Percentiles rank a stretch among this genome's conserved stretches.
These are phyloP conservation scores for Phytophthora parvispora DNA, from an alignment of 352 stramenopile species.

Conservation along the genomic window DNA sequence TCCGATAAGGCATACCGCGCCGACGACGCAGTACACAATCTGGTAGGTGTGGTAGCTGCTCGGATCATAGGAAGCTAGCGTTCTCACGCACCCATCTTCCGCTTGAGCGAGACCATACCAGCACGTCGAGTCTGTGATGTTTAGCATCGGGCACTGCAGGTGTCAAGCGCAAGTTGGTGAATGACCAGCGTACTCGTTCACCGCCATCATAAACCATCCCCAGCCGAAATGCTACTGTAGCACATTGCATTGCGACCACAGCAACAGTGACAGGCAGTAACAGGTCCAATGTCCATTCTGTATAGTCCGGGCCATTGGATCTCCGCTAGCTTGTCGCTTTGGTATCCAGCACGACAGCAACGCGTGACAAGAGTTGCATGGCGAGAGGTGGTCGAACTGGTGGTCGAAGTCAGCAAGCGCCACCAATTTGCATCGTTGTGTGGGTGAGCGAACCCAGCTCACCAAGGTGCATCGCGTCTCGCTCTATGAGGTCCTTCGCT, in stretches of 20 bases:
- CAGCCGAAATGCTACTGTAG: neutral
- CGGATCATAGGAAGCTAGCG: conserved; percentile 31
- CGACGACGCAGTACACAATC: conserved; percentile 29
- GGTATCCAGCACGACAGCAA: conserved; percentile 10
- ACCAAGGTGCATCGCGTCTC: neutral
- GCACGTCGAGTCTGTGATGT: conserved; percentile 45
- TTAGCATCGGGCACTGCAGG: conserved; percentile 9
- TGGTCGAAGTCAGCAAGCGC: conserved; percentile 3
- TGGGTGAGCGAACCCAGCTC: neutral
- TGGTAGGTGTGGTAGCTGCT: conserved; percentile 23
- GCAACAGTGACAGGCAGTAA: conserved; percentile 11
- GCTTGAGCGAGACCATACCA: conserved; percentile 27
- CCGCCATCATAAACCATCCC: neutral
- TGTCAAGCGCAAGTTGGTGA: conserved; percentile 9
- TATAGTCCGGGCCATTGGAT: conserved; percentile 4
- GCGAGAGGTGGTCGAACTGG: conserved; percentile 6
- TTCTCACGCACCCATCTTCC: conserved; percentile 21
- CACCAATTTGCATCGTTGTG: conserved; percentile 7
- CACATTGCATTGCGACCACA: conserved; percentile 11
- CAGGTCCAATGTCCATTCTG: conserved; percentile 13
- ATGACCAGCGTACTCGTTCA: conserved; percentile 1
- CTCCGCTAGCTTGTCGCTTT: neutral
- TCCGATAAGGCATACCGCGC: conserved; percentile 9
- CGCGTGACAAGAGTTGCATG: conserved; percentile 12
- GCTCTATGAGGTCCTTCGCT: neutral